phyloP scores from a whole-genome alignment of 768 basidiomycete species.

The Plicaturopsis crispa region DNA sequence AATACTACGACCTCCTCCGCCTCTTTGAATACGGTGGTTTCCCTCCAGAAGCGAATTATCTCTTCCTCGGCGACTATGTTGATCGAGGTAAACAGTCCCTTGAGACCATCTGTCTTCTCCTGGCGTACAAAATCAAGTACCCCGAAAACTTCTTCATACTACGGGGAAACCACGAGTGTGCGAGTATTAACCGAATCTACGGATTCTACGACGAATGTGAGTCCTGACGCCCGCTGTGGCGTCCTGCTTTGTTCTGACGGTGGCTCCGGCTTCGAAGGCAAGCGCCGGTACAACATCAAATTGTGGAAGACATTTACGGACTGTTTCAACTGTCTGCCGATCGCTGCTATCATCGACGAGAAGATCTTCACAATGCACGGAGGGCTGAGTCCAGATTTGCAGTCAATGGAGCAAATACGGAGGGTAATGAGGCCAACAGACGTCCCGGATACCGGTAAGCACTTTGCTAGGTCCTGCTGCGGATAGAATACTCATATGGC shows the following conservation, averaged over 20 bases:
- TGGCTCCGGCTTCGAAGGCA: slow-evolving; percentile 50
- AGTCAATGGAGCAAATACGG: slow-evolving; percentile 99
- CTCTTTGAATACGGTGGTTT: slow-evolving; percentile 99
- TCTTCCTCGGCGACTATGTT: slow-evolving; percentile 99
- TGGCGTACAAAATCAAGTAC: slow-evolving; percentile 99
- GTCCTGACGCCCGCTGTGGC: slow-evolving; percentile 28
- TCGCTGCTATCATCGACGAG: slow-evolving; percentile 99
- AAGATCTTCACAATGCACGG: slow-evolving; percentile 99
- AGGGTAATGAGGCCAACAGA: slow-evolving; percentile 98
- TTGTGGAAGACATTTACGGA: slow-evolving; percentile 99
- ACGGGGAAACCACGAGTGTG: slow-evolving; percentile 98
- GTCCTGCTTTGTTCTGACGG: background rate
- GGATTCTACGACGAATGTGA: slow-evolving; percentile 99
- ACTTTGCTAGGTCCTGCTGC: background rate
- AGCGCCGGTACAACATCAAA: slow-evolving; percentile 99
- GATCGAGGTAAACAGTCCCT: slow-evolving; percentile 98
- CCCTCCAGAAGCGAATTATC: slow-evolving; percentile 99
- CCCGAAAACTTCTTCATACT: slow-evolving; percentile 99
- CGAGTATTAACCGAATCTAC: slow-evolving; percentile 99
- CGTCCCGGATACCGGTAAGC: slow-evolving; percentile 92
- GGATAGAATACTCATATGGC: slow-evolving; percentile 5
- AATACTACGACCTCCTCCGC: slow-evolving; percentile 97
- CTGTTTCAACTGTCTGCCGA: slow-evolving; percentile 99
- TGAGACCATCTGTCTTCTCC: slow-evolving; percentile 97
- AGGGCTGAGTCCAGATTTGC: slow-evolving; percentile 92